phyloP scores from a whole-genome alignment of 2,329 filamentous ascomycete species.

The Fusarium sp. region DNA sequence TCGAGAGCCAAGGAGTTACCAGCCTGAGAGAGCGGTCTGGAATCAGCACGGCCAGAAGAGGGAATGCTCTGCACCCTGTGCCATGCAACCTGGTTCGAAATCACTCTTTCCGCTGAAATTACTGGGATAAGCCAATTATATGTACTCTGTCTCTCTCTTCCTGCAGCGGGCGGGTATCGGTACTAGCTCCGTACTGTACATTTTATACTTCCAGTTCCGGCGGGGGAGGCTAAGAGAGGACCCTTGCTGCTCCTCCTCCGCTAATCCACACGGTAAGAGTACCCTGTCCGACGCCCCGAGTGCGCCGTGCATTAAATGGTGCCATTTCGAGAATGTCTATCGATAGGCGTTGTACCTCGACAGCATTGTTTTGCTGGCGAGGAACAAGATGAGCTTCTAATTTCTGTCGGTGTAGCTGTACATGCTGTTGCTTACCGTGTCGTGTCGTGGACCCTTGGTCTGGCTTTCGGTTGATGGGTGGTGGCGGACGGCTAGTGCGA shows the following conservation, averaged over 20 bases:
- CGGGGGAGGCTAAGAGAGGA: constrained; percentile 5
- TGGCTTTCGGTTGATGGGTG: constrained; percentile 12
- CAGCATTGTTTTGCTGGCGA: constrained; percentile 17
- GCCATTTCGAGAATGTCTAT: constrained; percentile 29
- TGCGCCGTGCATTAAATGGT: constrained; percentile 37
- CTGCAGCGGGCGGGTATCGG: constrained; percentile 5
- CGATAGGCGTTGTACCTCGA: constrained; percentile 20
- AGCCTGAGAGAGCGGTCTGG: constrained; percentile 18
- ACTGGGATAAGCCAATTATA: constrained; percentile 26
- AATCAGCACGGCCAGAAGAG: constrained; percentile 14
- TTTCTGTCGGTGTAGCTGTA: constrained; percentile 29
- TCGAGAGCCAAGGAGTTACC: not conserved
- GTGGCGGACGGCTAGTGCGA: constrained; percentile 22
- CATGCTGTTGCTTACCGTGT: not conserved
- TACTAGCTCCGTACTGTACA: constrained; percentile 12
- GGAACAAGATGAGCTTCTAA: constrained; percentile 23
- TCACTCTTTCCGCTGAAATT: constrained; percentile 26
- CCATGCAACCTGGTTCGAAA: constrained; percentile 26
- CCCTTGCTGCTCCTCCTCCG: constrained; percentile 29
- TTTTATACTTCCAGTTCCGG: constrained; percentile 34
- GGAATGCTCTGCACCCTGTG: constrained; percentile 19
- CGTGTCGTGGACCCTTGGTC: constrained; percentile 12
- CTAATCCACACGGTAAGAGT: constrained; percentile 28
- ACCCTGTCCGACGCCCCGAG: constrained; percentile 11
- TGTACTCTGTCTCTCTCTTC: constrained; percentile 2